Evolutionary conservation across 768 basidiomycete genomes (phyloP).

Genomic region (Austroboletus festivus): DNA sequence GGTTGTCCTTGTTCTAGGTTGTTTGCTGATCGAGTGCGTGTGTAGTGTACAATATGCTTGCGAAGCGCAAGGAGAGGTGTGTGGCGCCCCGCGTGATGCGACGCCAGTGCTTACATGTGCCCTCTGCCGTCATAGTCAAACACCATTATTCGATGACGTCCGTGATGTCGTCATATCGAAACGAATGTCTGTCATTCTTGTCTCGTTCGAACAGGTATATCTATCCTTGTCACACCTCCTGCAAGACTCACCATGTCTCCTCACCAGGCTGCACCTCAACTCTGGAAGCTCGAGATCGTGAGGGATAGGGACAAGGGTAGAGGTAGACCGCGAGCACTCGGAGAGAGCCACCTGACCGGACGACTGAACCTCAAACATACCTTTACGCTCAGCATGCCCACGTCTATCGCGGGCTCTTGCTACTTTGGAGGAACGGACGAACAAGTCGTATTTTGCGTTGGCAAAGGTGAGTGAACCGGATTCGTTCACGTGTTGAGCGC

Average conservation of each 20-base stretch:
- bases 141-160: conserved; percentile 50
- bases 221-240: neutral
- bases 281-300: conserved; percentile 68
- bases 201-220: conserved; percentile 32
- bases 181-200: conserved; percentile 40
- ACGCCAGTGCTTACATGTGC: no score
- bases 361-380: conserved; percentile 52
- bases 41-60: conserved; percentile 47
- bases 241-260: neutral
- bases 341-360: conserved; percentile 11
- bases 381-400: conserved; percentile 57
- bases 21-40: conserved; percentile 1
- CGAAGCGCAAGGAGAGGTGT: conserved; percentile 45
- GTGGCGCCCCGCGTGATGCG: no score
- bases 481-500: no score
- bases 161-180: conserved; percentile 49
- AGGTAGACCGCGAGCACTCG: conserved; percentile 29
- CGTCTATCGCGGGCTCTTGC: conserved; percentile 75
- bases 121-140: no score
- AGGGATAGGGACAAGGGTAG: conserved; percentile 37
- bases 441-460: conserved; percentile 75
- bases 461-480: conserved; percentile 52
- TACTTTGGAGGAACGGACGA: conserved; percentile 79
- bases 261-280: conserved; percentile 58
- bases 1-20: neutral